These are phyloP conservation scores for Pleomassaria siparia DNA, from an alignment of 2,329 filamentous ascomycete genomes.

Conservation along the genomic window DNA sequence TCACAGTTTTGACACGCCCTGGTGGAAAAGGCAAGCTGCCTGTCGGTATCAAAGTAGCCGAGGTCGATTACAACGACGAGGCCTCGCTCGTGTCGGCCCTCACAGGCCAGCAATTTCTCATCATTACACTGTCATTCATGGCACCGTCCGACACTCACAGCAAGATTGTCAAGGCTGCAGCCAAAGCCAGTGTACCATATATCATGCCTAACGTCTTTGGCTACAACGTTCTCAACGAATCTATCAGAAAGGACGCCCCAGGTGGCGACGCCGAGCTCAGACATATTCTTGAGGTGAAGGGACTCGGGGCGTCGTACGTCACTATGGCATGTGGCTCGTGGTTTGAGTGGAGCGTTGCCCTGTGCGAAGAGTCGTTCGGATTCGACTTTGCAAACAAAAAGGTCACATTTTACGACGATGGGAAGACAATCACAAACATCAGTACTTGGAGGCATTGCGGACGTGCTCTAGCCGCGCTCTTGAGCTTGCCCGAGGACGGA, in stretches of 20 bases:
- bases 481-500: conserved; percentile 27
- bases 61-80: conserved; percentile 53
- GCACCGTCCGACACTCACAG: conserved; percentile 30
- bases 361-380: conserved; percentile 32
- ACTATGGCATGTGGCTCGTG: conserved; percentile 31
- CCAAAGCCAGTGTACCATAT: conserved; percentile 41
- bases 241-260: conserved; percentile 1
- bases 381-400: conserved; percentile 40
- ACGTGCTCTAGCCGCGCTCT: conserved; percentile 52
- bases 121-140: conserved; percentile 42
- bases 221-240: conserved; percentile 27
- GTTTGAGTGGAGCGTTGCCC: conserved; percentile 44
- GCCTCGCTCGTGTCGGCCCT: conserved; percentile 38
- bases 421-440: conserved; percentile 54
- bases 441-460: conserved; percentile 62
- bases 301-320: conserved; percentile 30
- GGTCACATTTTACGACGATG: conserved; percentile 30
- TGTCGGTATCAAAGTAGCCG: conserved; percentile 41
- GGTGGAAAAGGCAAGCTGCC: conserved; percentile 48
- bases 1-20: conserved; percentile 55
- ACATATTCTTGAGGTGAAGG: conserved; percentile 17
- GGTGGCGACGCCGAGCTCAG: conserved; percentile 6
- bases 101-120: conserved; percentile 40
- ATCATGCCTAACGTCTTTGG: conserved; percentile 46
- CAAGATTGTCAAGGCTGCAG: conserved; percentile 39